Conservation (phyloP, 495 filamentous ascomycete genomes). For the Tetracladium marchalianum region DNA sequence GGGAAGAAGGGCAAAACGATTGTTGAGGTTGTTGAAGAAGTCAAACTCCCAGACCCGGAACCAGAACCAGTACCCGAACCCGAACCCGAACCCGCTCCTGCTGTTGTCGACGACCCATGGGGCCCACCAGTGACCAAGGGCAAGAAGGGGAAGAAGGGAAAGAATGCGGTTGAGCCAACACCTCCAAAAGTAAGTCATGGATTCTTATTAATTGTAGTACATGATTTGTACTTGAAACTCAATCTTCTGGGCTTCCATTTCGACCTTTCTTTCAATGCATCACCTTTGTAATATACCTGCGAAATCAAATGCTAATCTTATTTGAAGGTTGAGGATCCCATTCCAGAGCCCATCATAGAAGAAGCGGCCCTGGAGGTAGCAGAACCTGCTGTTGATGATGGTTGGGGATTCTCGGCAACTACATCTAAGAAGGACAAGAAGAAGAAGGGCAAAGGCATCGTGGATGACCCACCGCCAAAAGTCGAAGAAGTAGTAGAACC, state of each 20-base stretch:
- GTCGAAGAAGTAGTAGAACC: constrained; percentile 16
- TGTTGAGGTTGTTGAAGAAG: background rate
- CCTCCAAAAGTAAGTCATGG: constrained; percentile 15
- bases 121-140: constrained; percentile 16
- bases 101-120: constrained; percentile 18
- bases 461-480: constrained; percentile 17
- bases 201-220: background rate
- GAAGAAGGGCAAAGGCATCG: constrained; percentile 25
- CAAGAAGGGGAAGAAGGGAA: constrained; percentile 22
- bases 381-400: constrained; percentile 20
- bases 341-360: constrained; percentile 7
- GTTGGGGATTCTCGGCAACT: constrained; percentile 11
- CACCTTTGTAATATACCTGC: too few species aligned
- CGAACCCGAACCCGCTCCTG: constrained; percentile 17
- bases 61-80: constrained; percentile 16
- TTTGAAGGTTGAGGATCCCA: background rate
- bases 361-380: constrained; percentile 3
- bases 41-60: constrained; percentile 15
- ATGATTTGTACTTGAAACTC: too few species aligned
- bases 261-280: constrained; percentile 3
- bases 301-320: too few species aligned
- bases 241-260: too few species aligned
- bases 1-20: constrained; percentile 20
- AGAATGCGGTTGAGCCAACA: background rate
- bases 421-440: constrained; percentile 25